Evolutionary conservation across 352 stramenopile genomes (phyloP), one percentile per base, ranked within the genome.

Genomic region (Pythium aristosporum): DNA sequence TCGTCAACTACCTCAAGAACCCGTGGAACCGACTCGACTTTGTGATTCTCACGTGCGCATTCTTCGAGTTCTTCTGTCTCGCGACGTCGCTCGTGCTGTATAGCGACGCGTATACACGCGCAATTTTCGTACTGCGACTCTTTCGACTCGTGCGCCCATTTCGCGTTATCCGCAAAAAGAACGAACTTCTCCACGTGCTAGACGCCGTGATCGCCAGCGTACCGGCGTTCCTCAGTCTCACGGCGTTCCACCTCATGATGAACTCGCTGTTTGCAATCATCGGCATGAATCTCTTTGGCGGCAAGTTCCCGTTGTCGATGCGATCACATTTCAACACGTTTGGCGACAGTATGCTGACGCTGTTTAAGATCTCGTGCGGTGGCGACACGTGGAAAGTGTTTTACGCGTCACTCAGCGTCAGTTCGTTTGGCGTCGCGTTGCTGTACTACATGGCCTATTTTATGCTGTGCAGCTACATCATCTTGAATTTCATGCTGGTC

Each of bases 401-500:
- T 32, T 78, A 89, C 46, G 80, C 79, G 10, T 89, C 83, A 1
- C 73, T 92, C 28, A 72, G 84, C 12, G 79, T 80, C 0, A 80
- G 66, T 39, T 87, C 80, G 1, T 80, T 89, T 11, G 75, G 69
- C 13, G 67, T 88, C 10, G 80, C 81, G 12, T 63, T 89, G 30
- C 37, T 84, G 23, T 95, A 86, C 52, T 95, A 94, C 65, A 67
- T 94, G 43, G 67, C 65, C 0, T 96, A 88, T 60, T 82, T 88
- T 13, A 84, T 95, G 0, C 63, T 93, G 5, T 82, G 75, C 25
- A 75, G 82, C 21, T 89, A 85, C 32, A 48, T 94, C 2, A 75
- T 89, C 16, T 71, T 94, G 1, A 95, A 95, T 69, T 89, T 94
- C 57, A 91, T 96, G 76, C 72, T 94, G 20, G 86, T 96, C 5